Base-by-base conservation (phyloP, 306 rosid species). In the Astragalus membranaceus region DNA sequence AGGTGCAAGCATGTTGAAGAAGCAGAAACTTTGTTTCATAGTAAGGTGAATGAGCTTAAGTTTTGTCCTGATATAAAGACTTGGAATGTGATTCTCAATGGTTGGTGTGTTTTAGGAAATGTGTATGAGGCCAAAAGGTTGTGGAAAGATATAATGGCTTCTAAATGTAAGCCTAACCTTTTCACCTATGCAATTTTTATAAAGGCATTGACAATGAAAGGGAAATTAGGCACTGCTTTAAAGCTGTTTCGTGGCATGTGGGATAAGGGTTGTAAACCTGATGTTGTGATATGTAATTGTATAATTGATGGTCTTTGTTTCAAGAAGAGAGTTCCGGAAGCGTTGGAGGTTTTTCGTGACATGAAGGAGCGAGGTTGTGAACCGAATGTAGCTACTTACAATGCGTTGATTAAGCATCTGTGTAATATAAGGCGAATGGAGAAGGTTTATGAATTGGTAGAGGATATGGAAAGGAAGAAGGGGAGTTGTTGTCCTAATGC, bases 281-380 rank as follows among this genome's bases (percentile, higher is more conserved):
- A 84, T 64, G 89, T 78, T 62, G 87, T 87, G 64, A 87, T 88
- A 49, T 92, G 90, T 75, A 92, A 83, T 54, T 85, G 87, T 62
- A 72, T 92, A 52, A 84, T 89, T 57, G 87, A 89, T 36, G 94
- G 90, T 10, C 96, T 89, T 75, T 86, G 95, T 86, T 92, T 89
- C 87, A 89, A 92, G 88, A 89, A 92, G 80, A 89, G 95, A 80
- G 71, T 89, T 63, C 96, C 96, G 9, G 81, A 81, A 72, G 92
- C 95, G 0, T 79, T 92, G 70, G 82, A 83, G 63, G 65, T 92
- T 67, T 80, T 86, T 42, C 26, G 23, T 29, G 89, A 75, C 6
- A 92, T 92, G 98, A 76, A 72, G 9, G 77, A 57, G 37, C 48
- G 61, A 33, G 91, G 88, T 17, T 83, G 85, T 67, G 12, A 17